Conservation (phyloP, 2,329 filamentous ascomycete species). For the Trichoderma atroviride region DNA sequence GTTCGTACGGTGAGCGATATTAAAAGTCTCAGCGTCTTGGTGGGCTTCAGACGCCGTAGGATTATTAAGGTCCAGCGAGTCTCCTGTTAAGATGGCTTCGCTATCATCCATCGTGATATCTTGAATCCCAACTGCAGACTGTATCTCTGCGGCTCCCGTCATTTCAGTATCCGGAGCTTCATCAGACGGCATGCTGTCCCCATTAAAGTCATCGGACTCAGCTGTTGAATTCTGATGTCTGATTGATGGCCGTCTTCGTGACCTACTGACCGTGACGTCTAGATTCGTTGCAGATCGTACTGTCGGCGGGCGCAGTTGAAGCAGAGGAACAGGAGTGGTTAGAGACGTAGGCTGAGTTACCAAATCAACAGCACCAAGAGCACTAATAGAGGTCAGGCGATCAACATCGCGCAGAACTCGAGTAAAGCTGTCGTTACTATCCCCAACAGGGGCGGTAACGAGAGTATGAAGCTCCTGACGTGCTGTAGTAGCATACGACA, state of each 20-base stretch:
- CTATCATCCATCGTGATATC: slow-evolving; percentile 79
- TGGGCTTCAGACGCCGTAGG: slow-evolving; percentile 77
- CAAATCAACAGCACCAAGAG: slow-evolving; percentile 67
- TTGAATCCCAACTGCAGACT: slow-evolving; percentile 81
- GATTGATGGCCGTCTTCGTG: slow-evolving; percentile 78
- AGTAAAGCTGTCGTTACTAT: slow-evolving; percentile 72
- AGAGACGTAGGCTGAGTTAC: slow-evolving; percentile 91
- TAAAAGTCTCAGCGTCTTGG: slow-evolving; percentile 86
- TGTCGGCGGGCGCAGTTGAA: slow-evolving; percentile 59
- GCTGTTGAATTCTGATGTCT: slow-evolving; percentile 89
- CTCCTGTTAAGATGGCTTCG: slow-evolving; percentile 75
- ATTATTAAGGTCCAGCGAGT: slow-evolving; percentile 73
- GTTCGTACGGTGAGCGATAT: slow-evolving; percentile 83
- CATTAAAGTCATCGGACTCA: slow-evolving; percentile 83
- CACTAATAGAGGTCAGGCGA: slow-evolving; percentile 79
- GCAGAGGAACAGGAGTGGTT: slow-evolving; percentile 76
- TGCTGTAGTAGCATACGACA: slow-evolving; percentile 52
- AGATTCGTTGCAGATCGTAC: slow-evolving; percentile 57
- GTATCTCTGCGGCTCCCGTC: slow-evolving; percentile 77
- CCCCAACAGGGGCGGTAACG: slow-evolving; percentile 67
- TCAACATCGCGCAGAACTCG: slow-evolving; percentile 81
- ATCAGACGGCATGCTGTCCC: slow-evolving; percentile 80
- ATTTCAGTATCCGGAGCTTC: slow-evolving; percentile 76
- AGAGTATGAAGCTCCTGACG: slow-evolving; percentile 62
- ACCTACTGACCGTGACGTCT: slow-evolving; percentile 53